A percentile compares a stretch with the other conserved stretches of the same genome.
phyloP scores from a whole-genome alignment of 23 red algal species.

The Cyanidiococcus yangmingshanensis region DNA sequence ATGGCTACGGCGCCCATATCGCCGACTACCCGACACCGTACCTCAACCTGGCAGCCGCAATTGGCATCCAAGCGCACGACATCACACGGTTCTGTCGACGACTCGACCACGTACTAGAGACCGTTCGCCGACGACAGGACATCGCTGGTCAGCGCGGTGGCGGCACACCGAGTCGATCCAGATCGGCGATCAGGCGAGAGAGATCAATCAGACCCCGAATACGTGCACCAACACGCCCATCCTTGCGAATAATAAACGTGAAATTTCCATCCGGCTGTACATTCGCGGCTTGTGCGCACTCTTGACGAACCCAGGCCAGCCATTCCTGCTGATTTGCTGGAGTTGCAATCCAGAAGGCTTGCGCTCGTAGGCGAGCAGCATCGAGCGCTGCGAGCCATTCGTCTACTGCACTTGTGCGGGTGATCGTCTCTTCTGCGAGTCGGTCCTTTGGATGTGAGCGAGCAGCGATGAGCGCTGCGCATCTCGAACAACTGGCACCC shows the following conservation, averaged over 20 bases:
- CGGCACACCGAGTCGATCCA: background rate
- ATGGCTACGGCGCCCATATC: slow-evolving; percentile 11
- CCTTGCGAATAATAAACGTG: slow-evolving; percentile 2
- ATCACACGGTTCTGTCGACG: background rate
- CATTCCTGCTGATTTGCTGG: background rate
- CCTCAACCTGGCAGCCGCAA: background rate
- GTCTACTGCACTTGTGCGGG: background rate
- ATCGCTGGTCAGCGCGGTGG: background rate
- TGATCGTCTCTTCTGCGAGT: too few species aligned
- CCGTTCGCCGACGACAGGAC: background rate
- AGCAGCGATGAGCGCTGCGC: background rate
- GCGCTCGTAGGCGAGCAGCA: background rate
- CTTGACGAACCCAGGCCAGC: background rate
- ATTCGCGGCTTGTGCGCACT: background rate
- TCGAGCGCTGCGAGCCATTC: background rate
- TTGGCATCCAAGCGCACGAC: background rate
- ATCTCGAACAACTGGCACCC: background rate
- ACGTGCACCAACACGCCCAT: background rate
- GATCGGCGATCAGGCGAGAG: background rate
- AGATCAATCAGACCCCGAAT: background rate
- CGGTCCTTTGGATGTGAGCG: too few species aligned
- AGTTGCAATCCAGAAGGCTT: slow-evolving; percentile 6
- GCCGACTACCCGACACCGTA: slow-evolving; percentile 7
- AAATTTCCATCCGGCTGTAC: background rate
- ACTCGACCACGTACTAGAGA: background rate